Percentiles rank a stretch among this genome's conserved stretches.
Evolutionary conservation across 768 basidiomycete genomes (phyloP).

Genomic region (Leucosporidium yakuticum): DNA sequence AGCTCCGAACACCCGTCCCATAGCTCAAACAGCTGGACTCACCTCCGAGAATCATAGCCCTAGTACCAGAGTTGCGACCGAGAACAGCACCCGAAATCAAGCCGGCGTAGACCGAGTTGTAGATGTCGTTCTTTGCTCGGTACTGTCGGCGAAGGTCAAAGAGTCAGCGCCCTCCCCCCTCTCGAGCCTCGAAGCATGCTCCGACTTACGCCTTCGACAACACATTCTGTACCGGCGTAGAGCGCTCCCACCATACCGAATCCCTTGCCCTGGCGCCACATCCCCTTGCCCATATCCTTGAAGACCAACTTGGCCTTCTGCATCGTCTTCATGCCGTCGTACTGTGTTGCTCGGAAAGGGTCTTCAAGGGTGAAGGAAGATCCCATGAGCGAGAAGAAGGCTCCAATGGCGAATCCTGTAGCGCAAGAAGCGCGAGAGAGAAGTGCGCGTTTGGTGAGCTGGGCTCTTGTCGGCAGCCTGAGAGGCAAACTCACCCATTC

Average conservation of each 20-base stretch:
- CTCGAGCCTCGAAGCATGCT: not conserved
- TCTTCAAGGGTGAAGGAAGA: slow-evolving; percentile 93
- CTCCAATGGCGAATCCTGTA: slow-evolving; percentile 82
- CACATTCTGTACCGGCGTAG: slow-evolving; percentile 92
- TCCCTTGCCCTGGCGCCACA: slow-evolving; percentile 53
- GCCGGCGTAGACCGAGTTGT: slow-evolving; percentile 79
- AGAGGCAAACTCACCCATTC: slow-evolving; percentile 59
- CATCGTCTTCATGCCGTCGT: slow-evolving; percentile 52
- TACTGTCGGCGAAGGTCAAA: slow-evolving; percentile 53
- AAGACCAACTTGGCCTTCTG: slow-evolving; percentile 81
- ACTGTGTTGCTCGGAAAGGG: slow-evolving; percentile 64
- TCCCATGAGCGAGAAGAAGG: slow-evolving; percentile 94
- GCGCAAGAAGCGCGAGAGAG: not conserved
- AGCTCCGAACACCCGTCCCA: no score
- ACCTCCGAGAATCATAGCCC: slow-evolving; percentile 79
- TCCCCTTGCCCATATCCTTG: slow-evolving; percentile 87
- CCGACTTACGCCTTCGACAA: slow-evolving; percentile 78
- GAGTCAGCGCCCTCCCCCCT: not conserved
- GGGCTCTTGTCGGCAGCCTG: no score
- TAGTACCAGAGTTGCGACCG: slow-evolving; percentile 79
- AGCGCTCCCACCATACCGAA: slow-evolving; percentile 91
- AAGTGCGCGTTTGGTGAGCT: not conserved
- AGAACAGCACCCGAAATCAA: slow-evolving; percentile 83
- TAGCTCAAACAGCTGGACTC: no score
- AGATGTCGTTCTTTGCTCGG: slow-evolving; percentile 91